Percentiles rank a stretch among this genome's conserved stretches.
Evolutionary conservation across 108 stramenopile species (phyloP).

Genomic region (Pseudonitzschia pungens): DNA sequence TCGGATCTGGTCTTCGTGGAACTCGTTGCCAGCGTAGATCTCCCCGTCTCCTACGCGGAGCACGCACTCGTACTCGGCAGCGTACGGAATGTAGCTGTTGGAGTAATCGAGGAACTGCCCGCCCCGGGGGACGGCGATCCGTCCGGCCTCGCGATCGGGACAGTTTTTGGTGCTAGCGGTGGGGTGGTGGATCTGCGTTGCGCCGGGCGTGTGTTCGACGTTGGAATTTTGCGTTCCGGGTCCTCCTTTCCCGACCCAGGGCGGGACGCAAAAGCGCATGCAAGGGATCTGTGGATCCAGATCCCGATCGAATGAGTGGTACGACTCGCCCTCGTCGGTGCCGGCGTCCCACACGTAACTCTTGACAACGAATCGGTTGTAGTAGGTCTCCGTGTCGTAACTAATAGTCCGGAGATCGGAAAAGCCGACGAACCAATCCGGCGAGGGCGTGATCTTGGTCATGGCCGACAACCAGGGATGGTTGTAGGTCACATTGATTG

Average conservation of each 20-base stretch:
- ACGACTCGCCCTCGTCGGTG: constrained; percentile 51
- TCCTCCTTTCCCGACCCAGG: not conserved
- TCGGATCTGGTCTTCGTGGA: constrained; percentile 35
- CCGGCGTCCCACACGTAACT: constrained; percentile 47
- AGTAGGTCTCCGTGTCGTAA: constrained; percentile 45
- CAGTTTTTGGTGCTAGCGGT: not conserved
- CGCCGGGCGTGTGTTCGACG: not conserved
- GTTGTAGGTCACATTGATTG: constrained; percentile 38
- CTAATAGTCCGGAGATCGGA: constrained; percentile 32
- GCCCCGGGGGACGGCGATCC: constrained; percentile 19
- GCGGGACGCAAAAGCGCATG: constrained; percentile 25
- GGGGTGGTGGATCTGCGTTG: not conserved
- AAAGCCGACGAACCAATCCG: constrained; percentile 61
- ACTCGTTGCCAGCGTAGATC: constrained; percentile 24
- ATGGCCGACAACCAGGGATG: constrained; percentile 41
- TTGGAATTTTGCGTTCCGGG: not conserved
- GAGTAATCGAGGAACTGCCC: constrained; percentile 38
- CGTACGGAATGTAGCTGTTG: constrained; percentile 30
- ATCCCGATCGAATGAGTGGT: constrained; percentile 43
- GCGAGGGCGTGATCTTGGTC: constrained; percentile 42
- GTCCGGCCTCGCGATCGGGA: constrained; percentile 6
- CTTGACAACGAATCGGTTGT: constrained; percentile 39
- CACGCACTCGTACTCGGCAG: constrained; percentile 46
- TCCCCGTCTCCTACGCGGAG: constrained; percentile 36
- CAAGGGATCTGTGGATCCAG: constrained; percentile 43